Evolutionary conservation across 2,329 filamentous ascomycete species (phyloP).

Genomic region (Botryotinia globosa): DNA sequence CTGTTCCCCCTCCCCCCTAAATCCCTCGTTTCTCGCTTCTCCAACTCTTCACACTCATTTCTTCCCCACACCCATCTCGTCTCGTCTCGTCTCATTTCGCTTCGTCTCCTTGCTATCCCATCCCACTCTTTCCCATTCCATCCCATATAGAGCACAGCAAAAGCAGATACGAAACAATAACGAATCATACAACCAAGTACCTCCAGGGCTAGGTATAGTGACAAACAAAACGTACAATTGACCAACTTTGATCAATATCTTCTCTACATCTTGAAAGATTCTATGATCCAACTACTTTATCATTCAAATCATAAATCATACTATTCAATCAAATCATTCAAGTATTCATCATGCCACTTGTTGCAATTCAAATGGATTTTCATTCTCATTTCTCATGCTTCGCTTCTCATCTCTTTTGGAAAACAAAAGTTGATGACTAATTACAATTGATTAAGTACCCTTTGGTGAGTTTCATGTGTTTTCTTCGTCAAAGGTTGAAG

Average conservation of each 20-base stretch:
- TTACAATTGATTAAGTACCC: constrained; percentile 15
- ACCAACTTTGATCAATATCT: neutral
- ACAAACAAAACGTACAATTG: neutral
- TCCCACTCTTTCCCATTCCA: neutral
- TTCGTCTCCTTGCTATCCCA: no score
- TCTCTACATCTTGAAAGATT: neutral
- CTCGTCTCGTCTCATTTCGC: no score
- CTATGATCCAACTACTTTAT: neutral
- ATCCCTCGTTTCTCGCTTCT: no score
- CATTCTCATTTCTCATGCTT: constrained; percentile 4
- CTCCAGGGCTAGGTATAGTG: neutral
- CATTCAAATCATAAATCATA: neutral
- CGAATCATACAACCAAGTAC: neutral
- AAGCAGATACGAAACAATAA: neutral
- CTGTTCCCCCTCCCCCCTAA: no score
- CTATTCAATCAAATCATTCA: neutral
- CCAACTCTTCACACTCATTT: no score
- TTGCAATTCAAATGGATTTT: neutral
- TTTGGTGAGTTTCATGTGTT: neutral
- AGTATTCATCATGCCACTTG: neutral
- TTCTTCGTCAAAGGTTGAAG: neutral
- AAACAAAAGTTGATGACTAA: constrained; percentile 3
- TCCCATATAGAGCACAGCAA: neutral
- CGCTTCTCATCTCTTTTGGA: neutral
- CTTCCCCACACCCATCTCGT: no score